A percentile compares a stretch with the other conserved stretches of the same genome.
Evolutionary conservation across 2,329 filamentous ascomycete species (phyloP).

Genomic region (Aureobasidium sp.): DNA sequence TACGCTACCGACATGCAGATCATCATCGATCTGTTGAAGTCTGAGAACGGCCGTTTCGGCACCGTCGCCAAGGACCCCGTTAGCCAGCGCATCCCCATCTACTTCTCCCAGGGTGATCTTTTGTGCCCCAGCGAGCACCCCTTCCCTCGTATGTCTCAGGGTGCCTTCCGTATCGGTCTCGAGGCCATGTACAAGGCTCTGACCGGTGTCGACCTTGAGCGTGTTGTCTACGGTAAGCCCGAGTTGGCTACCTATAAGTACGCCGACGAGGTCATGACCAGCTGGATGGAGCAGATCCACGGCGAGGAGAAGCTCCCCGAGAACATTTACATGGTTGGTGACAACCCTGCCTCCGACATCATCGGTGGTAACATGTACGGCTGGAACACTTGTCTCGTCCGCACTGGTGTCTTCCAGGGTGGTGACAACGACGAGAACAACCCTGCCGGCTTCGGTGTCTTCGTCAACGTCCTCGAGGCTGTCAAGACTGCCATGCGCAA

Average conservation of each 20-base stretch:
- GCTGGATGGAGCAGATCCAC: conserved; percentile 70
- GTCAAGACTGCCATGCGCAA: conserved; percentile 59
- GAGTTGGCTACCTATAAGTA: conserved; percentile 71
- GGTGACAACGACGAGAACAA: conserved; percentile 68
- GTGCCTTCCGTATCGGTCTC: conserved; percentile 65
- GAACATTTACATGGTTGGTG: conserved; percentile 70
- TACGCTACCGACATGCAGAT: conserved; percentile 70
- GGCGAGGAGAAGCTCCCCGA: conserved; percentile 59
- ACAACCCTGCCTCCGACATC: conserved; percentile 67
- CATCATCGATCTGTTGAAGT: conserved; percentile 63
- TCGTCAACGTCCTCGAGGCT: conserved; percentile 63
- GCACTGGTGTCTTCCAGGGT: conserved; percentile 71
- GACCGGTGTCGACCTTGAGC: conserved; percentile 62
- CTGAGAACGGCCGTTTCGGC: conserved; percentile 57
- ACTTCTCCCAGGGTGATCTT: conserved; percentile 60
- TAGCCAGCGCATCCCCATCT: conserved; percentile 61
- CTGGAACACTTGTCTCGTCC: conserved; percentile 72
- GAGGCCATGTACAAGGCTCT: conserved; percentile 66
- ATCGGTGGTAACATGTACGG: conserved; percentile 72
- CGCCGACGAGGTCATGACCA: conserved; percentile 62
- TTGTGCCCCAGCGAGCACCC: conserved; percentile 48
- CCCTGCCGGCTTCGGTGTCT: conserved; percentile 69
- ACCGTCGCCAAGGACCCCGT: conserved; percentile 60
- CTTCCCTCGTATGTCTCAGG: conserved; percentile 61
- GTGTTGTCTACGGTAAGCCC: conserved; percentile 68